Evolutionary conservation across 2,329 filamentous ascomycete genomes (phyloP).

Genomic region (Aureobasidium namibiae): DNA sequence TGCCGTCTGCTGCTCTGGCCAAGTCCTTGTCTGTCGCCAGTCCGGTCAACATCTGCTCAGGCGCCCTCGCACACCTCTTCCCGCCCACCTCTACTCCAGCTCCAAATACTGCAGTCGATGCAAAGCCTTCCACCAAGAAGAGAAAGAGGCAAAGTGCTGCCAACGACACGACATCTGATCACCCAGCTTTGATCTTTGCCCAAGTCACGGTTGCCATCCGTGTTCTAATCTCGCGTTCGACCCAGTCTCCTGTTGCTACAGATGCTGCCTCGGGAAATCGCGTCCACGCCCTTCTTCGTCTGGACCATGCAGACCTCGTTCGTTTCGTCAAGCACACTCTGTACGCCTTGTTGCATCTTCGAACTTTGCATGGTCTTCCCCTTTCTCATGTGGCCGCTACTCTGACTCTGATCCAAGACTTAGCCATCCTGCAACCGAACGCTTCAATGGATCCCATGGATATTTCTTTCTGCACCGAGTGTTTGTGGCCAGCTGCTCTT

Average conservation of each 20-base stretch:
- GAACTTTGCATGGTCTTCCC: background rate
- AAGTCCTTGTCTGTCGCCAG: constrained; percentile 3
- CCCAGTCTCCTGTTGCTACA: background rate
- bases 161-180: background rate
- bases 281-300: constrained; percentile 7
- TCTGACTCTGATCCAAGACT: constrained; percentile 4
- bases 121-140: background rate
- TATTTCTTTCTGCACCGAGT: constrained; percentile 20
- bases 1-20: constrained; percentile 9
- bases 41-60: constrained; percentile 1
- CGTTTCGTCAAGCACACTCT: constrained; percentile 2
- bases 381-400: background rate
- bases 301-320: background rate
- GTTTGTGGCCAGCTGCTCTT: constrained; percentile 19
- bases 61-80: constrained; percentile 11
- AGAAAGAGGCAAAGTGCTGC: constrained; percentile 13
- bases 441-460: background rate
- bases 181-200: background rate
- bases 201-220: background rate
- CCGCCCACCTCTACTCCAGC: background rate
- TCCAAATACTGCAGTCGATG: background rate
- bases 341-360: background rate
- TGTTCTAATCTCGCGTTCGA: background rate
- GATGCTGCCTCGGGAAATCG: background rate
- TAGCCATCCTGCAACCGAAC: background rate